A percentile compares a stretch with the other conserved stretches of the same genome.
phyloP scores from a whole-genome alignment of 129 eudicot genomes.

The Ambrosia artemisiifolia region DNA sequence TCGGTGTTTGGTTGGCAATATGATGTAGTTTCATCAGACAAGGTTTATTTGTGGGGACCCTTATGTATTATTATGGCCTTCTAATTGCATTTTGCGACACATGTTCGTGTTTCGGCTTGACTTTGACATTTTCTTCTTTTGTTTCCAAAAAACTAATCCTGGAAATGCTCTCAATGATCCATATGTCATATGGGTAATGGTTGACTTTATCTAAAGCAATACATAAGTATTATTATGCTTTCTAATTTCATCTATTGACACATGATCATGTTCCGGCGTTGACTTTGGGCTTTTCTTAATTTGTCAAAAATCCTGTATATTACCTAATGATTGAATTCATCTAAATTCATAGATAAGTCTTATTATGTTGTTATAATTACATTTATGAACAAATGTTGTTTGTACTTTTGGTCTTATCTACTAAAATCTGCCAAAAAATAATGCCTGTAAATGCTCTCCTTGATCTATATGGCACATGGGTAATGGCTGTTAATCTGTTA shows the following conservation, averaged over 20 bases:
- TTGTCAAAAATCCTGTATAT: no score
- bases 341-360: neutral
- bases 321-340: no score
- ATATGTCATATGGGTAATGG: slow-evolving; percentile 19
- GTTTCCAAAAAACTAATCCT: slow-evolving; percentile 8
- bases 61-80: slow-evolving; percentile 14
- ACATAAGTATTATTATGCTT: neutral
- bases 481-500: no score
- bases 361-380: slow-evolving; percentile 20
- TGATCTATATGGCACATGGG: no score
- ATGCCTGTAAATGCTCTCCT: no score
- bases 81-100: slow-evolving; percentile 29
- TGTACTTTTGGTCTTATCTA: no score
- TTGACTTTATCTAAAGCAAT: neutral
- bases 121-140: slow-evolving; percentile 16
- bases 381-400: slow-evolving; percentile 27
- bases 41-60: slow-evolving; percentile 40
- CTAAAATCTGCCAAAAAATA: no score
- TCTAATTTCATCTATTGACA: no score
- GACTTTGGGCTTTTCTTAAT: no score
- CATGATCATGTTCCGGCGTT: no score
- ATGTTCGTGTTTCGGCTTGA: slow-evolving; percentile 7
- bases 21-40: slow-evolving; percentile 37
- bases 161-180: slow-evolving; percentile 20
- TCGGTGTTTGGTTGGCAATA: slow-evolving; percentile 25